Conservation (phyloP, 148 eudicot species). For the Fagopyrum esculentum region DNA sequence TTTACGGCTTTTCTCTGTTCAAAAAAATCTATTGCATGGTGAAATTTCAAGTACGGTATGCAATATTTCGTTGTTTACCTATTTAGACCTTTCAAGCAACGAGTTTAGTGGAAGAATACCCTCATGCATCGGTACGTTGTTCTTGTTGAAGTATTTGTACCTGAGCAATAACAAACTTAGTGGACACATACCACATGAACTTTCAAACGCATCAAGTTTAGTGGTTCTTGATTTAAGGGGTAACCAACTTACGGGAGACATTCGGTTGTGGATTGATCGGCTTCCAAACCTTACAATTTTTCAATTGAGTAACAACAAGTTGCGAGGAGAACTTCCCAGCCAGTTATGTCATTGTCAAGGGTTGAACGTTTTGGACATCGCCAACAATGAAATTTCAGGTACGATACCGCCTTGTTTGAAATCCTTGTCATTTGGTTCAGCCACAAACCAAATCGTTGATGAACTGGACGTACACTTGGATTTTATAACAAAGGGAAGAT, state of each 20-base stretch:
- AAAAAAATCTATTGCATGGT: not conserved
- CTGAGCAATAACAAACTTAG: not conserved
- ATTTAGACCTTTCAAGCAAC: slow-evolving; percentile 1
- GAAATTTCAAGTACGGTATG: not conserved
- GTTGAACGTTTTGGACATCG: slow-evolving; percentile 13
- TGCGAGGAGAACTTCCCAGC: slow-evolving; percentile 5
- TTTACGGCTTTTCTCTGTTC: not conserved
- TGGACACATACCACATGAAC: not conserved
- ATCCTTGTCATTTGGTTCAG: not conserved
- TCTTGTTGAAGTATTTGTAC: not conserved
- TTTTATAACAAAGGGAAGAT: slow-evolving; percentile 15
- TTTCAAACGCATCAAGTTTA: not conserved
- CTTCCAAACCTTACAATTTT: not conserved
- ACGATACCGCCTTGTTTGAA: slow-evolving; percentile 16
- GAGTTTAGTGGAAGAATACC: not conserved
- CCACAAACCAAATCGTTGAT: not conserved
- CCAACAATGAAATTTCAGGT: slow-evolving; percentile 13
- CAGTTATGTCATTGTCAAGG: not conserved
- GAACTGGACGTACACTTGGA: not conserved
- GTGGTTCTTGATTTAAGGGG: slow-evolving; percentile 7
- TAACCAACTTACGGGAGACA: not conserved
- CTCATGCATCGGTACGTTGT: not conserved
- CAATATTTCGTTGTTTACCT: not conserved
- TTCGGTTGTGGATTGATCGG: not conserved
- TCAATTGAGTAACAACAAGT: slow-evolving; percentile 1